These are phyloP conservation scores for Neonectria sp. DNA, from an alignment of 2,329 filamentous ascomycete genomes.

Conservation along the genomic window DNA sequence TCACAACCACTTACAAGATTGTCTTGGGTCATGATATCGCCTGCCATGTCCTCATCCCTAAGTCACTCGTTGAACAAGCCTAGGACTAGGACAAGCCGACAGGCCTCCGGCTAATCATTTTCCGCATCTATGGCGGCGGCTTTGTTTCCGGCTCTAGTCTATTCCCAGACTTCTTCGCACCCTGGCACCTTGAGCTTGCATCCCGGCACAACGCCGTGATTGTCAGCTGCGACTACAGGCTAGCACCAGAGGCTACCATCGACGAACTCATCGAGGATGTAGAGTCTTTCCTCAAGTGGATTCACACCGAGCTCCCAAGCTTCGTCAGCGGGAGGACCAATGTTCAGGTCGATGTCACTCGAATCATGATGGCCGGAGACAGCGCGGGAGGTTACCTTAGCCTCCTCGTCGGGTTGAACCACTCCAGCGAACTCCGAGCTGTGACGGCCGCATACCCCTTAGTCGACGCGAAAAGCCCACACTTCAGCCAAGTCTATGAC, in stretches of 20 bases:
- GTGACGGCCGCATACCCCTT: conserved; percentile 19
- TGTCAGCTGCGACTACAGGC: neutral
- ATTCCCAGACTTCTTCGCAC: neutral
- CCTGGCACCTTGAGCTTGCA: neutral
- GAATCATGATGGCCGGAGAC: conserved; percentile 13
- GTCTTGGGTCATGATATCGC: neutral
- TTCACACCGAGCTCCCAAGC: too few relatives aligned
- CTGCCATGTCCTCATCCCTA: neutral
- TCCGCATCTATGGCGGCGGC: neutral
- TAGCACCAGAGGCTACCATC: too few relatives aligned
- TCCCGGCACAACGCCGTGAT: neutral
- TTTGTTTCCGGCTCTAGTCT: neutral
- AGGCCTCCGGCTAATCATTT: neutral
- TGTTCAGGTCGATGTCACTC: conserved; percentile 9
- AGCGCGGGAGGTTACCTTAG: conserved; percentile 22
- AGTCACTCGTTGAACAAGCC: neutral
- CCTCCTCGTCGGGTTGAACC: conserved; percentile 13
- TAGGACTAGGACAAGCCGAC: neutral
- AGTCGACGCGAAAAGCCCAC: conserved; percentile 4
- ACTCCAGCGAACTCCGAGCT: conserved; percentile 11
- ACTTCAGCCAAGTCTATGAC: neutral
- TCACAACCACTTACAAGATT: neutral
- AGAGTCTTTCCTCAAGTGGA: too few relatives aligned
- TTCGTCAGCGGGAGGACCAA: too few relatives aligned
- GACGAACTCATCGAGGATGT: too few relatives aligned